Conservation (phyloP, 2,329 filamentous ascomycete species). For the Penicillium italicum region DNA sequence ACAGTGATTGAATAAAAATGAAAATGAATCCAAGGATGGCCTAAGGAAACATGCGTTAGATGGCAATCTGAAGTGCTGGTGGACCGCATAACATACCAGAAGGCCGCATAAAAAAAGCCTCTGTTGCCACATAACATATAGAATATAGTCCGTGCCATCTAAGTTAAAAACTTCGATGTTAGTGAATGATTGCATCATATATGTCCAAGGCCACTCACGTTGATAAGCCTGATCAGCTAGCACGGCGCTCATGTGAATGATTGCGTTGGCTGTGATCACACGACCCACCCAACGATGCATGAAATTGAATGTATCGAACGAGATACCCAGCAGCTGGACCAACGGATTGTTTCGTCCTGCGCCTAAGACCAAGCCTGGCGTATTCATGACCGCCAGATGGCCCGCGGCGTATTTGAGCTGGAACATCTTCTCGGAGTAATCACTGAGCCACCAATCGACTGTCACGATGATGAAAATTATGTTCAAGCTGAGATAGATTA, state of each 20-base stretch:
- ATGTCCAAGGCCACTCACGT: slow-evolving; percentile 16
- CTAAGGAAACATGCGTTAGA: slow-evolving; percentile 26
- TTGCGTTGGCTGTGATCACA: slow-evolving; percentile 62
- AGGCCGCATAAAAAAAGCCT: slow-evolving; percentile 32
- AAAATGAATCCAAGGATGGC: slow-evolving; percentile 38
- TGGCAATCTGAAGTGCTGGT: neutral
- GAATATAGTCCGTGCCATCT: slow-evolving; percentile 55
- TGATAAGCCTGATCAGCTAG: slow-evolving; percentile 20
- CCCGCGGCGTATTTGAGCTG: slow-evolving; percentile 74
- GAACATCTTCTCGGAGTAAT: slow-evolving; percentile 30
- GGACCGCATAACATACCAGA: slow-evolving; percentile 37
- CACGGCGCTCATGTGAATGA: slow-evolving; percentile 59
- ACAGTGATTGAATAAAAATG: slow-evolving; percentile 41
- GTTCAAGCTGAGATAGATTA: slow-evolving; percentile 65
- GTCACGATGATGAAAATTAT: slow-evolving; percentile 61
- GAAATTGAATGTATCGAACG: slow-evolving; percentile 92
- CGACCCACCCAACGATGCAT: slow-evolving; percentile 78
- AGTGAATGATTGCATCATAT: neutral
- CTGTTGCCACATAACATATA: slow-evolving; percentile 26
- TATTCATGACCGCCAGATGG: slow-evolving; percentile 76
- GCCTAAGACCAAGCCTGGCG: slow-evolving; percentile 80
- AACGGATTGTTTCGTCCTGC: slow-evolving; percentile 89
- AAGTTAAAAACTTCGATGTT: neutral
- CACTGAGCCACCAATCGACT: slow-evolving; percentile 32
- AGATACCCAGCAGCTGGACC: slow-evolving; percentile 72